Evolutionary conservation across 495 filamentous ascomycete species (phyloP), one percentile per base, ranked within the genome.

Genomic region (Penicilliopsis zonata): DNA sequence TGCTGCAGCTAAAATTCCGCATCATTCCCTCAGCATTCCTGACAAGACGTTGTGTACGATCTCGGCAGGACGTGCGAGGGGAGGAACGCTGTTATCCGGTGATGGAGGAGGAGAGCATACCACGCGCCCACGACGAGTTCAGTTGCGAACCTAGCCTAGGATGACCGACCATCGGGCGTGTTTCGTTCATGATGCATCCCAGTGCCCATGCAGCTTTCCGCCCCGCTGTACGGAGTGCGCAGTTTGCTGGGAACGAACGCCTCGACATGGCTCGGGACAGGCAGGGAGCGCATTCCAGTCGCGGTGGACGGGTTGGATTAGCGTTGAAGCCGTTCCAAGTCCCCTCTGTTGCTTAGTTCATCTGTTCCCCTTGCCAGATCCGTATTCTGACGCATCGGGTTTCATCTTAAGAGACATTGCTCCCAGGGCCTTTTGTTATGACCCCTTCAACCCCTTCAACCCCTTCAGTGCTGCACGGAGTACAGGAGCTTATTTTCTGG

Each of bases 11-110:
- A 20, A 13, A 15, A 23, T 23, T 23, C 21, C 21, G 21, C 21
- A 23, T 23, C 21, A 10, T 23, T 10, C 4, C 25, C 25, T 13
- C 28, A 41, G 23, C 40, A 43, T 43, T 43, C 40, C 35, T 43
- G 12, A 30, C 26, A 25, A 32, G 32, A 36, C 28, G 34, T 31
- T 28, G 37, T 40, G 37, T 40, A 22, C 38, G 33, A 41, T 41
- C 38, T 28, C 12, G 18, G 20, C 28, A 21, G 27, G 28, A n/a
- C 18, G 28, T 32, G 33, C 24, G 23, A 24, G 18, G 24, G 22
- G 13, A 10, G 14, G 17, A 36, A 31, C 34, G 38, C 38, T 41
- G 33, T 13, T 41, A 41, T 33, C 38, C 38, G 33, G 30, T 32
- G 30, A 38, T 38, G 28, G 23, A 31, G 36, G 34, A 25, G 20